A percentile compares a stretch with the other conserved stretches of the same genome.
phyloP scores from a whole-genome alignment of 2,329 filamentous ascomycete genomes.

The Cladosporium sp. region DNA sequence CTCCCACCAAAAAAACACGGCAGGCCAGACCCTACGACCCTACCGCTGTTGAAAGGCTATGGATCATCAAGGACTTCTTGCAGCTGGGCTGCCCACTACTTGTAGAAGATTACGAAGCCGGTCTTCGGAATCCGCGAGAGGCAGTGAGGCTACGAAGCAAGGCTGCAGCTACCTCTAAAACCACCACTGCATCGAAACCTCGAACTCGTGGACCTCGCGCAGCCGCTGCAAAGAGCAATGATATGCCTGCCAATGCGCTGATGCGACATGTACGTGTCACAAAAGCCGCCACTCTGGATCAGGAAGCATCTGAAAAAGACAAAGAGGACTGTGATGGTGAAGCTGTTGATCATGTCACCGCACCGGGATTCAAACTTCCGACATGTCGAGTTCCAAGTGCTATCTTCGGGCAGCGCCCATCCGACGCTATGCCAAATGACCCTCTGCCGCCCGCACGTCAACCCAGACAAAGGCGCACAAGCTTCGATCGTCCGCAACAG shows the following conservation, averaged over 20 bases:
- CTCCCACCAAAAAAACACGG: constrained; percentile 39
- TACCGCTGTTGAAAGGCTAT: constrained; percentile 59
- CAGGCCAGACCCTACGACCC: constrained; percentile 58
- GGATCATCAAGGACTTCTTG: constrained; percentile 64
- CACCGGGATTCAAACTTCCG: constrained; percentile 14
- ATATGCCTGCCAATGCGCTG: constrained; percentile 18
- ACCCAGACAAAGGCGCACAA: no score
- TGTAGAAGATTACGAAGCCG: constrained; percentile 61
- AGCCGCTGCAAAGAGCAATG: constrained; percentile 7
- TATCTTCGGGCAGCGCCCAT: neutral
- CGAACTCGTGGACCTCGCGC: constrained; percentile 15
- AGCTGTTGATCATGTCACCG: neutral
- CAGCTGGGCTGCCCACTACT: constrained; percentile 61
- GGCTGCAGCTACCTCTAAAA: constrained; percentile 19
- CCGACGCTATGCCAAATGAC: neutral
- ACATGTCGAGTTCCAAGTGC: neutral
- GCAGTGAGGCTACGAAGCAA: constrained; percentile 24
- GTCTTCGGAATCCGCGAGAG: constrained; percentile 24
- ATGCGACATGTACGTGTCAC: constrained; percentile 19
- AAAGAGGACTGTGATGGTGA: neutral
- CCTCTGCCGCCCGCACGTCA: constrained; percentile 2
- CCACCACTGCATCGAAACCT: constrained; percentile 16
- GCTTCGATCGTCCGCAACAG: neutral
- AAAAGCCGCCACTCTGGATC: constrained; percentile 11
- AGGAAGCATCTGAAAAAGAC: neutral